Evolutionary conservation across 768 basidiomycete species (phyloP).

Genomic region (Austroboletus festivus): DNA sequence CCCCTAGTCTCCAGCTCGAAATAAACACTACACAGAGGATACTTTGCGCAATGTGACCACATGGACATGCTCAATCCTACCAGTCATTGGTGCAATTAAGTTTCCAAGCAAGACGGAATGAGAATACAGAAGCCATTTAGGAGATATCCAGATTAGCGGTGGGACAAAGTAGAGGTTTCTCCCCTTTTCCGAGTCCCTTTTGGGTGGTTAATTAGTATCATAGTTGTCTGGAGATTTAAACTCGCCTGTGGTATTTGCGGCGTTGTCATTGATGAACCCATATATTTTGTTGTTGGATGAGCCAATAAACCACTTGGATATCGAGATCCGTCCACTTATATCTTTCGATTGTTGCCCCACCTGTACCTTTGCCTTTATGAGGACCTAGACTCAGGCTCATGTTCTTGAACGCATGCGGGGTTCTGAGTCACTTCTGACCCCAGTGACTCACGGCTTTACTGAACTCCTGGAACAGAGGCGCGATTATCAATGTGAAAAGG

Average conservation of each 20-base stretch:
- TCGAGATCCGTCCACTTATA: constrained; percentile 60
- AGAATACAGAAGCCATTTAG: constrained; percentile 92
- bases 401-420: constrained; percentile 50
- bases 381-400: no score
- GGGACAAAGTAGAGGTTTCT: constrained; percentile 72
- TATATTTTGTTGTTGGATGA: constrained; percentile 95
- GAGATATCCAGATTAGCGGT: constrained; percentile 96
- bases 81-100: constrained; percentile 94
- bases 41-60: constrained; percentile 96
- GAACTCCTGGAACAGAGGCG: constrained; percentile 81
- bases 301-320: constrained; percentile 96
- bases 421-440: constrained; percentile 89
- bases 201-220: constrained; percentile 79
- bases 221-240: constrained; percentile 94
- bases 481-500: constrained; percentile 94
- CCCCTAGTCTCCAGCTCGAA: not conserved
- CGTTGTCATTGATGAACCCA: constrained; percentile 80
- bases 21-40: constrained; percentile 49
- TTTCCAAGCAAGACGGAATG: constrained; percentile 96
- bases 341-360: no score
- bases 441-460: no score
- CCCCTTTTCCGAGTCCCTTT: not conserved
- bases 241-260: constrained; percentile 90
- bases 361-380: no score
- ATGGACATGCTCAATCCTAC: constrained; percentile 82